Evolutionary conservation across 108 stramenopile species (phyloP), one percentile per base, ranked within the genome.

Genomic region (Stephanodiscus triporus): DNA sequence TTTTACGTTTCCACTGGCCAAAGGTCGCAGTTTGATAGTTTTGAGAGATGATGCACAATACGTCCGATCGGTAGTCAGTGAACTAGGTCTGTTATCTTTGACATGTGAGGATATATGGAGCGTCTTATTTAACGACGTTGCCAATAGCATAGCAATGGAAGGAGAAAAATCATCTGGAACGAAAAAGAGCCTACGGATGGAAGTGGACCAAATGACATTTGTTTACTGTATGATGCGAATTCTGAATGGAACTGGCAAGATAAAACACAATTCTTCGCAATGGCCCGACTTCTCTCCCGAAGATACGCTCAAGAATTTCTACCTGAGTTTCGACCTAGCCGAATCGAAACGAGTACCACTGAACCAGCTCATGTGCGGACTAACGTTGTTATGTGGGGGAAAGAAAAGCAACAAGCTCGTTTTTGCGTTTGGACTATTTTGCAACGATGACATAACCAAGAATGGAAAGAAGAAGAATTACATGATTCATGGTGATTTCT

Each of bases 291-390:
- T 80, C 30, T 65, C 73, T 34, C 62, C 85, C 0, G 60, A 63
- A 32, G 87, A 89, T 19, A 75, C 89, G 13, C 80, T 96, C 2
- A 71, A 66, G 37, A 96, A 93, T 63, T 88, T 96, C 27, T 96
- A 87, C 66, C 84, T 85, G 20, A 91, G 92, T 62, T 96, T 91
- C 77, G 91, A 96, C 68, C 56, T 96, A 13, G 49, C 72, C 19
- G 90, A 91, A 76, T 64, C 66, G 8, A 87, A 92, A 50, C 75
- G 65, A 57, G 95, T 93, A 10, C 76, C 88, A 2, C 65, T 92
- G 56, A 91, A 91, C 68, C 91, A 96, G 62, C 87, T 96, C 30
- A 93, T 96, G 95, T 91, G 91, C 48, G 95, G 95, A 6, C 61
- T 96, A 37, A 88, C 89, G n/a, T 78, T 96, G 10, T 65, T 96